phyloP scores from a whole-genome alignment of 306 rosid species.

The Prunus campanulata region DNA sequence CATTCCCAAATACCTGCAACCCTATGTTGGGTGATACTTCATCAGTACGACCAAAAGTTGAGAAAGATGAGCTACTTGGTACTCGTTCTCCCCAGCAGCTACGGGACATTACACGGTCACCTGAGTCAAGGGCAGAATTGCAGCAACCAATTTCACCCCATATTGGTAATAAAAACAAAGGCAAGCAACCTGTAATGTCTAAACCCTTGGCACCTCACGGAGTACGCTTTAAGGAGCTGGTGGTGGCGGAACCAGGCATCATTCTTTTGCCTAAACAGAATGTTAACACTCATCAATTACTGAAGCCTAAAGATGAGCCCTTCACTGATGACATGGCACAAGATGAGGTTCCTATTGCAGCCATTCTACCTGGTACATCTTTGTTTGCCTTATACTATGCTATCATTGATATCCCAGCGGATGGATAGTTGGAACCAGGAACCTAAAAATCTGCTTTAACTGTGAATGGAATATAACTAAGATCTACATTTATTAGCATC shows the following conservation, averaged over 20 bases:
- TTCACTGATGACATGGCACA: conserved; percentile 39
- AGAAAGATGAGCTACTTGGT: conserved; percentile 35
- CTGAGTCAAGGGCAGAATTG: conserved; percentile 32
- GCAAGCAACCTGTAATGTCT: conserved; percentile 56
- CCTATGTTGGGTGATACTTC: conserved; percentile 30
- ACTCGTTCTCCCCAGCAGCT: conserved; percentile 35
- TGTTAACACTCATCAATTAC: conserved; percentile 28
- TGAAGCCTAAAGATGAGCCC: conserved; percentile 89
- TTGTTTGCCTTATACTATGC: background rate
- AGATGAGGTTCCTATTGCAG: conserved; percentile 51
- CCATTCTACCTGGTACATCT: conserved; percentile 59
- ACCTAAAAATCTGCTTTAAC: background rate
- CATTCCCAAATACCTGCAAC: conserved; percentile 24
- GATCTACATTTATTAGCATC: background rate
- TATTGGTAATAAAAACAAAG: conserved; percentile 47
- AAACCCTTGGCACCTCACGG: conserved; percentile 9
- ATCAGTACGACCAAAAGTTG: conserved; percentile 50
- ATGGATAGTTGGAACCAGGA: conserved; percentile 5
- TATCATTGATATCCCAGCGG: background rate
- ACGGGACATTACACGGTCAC: conserved; percentile 24
- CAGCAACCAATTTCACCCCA: conserved; percentile 21
- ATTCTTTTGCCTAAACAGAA: conserved; percentile 26
- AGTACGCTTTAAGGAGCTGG: conserved; percentile 37
- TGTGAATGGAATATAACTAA: background rate
- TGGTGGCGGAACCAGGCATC: conserved; percentile 32